phyloP scores from a whole-genome alignment of 768 basidiomycete genomes.

The Clitopilus hobsonii region DNA sequence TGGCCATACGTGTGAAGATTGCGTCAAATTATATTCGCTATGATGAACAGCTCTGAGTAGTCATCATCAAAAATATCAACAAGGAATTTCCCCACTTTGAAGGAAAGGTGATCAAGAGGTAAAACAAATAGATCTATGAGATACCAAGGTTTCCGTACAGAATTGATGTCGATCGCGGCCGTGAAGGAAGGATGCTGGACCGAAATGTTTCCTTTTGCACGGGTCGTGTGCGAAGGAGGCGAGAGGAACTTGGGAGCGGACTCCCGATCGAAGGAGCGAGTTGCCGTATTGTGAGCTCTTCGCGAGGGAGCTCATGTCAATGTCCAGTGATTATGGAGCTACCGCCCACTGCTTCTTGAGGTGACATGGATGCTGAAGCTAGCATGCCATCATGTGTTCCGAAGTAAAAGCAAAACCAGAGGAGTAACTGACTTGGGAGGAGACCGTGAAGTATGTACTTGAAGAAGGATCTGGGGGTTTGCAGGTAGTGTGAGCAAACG shows the following conservation, averaged over 20 bases:
- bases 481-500: constrained; percentile 7
- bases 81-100: background rate
- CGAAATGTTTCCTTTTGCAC: background rate
- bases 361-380: background rate
- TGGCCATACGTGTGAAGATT: background rate
- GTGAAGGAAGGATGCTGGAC: background rate
- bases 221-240: background rate
- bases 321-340: background rate
- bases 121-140: background rate
- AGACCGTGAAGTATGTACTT: constrained; percentile 1
- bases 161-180: background rate
- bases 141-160: background rate
- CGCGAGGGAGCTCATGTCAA: background rate
- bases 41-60: background rate
- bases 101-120: background rate
- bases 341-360: background rate
- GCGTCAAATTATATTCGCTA: background rate
- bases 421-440: constrained; percentile 2
- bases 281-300: background rate
- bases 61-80: background rate
- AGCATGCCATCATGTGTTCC: background rate
- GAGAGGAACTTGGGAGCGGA: background rate
- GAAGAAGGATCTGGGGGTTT: constrained; percentile 3
- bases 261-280: background rate
- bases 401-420: background rate